Evolutionary conservation across 2,329 filamentous ascomycete species (phyloP), one percentile per base, ranked within the genome.

Genomic region (Beauveria asiatica): DNA sequence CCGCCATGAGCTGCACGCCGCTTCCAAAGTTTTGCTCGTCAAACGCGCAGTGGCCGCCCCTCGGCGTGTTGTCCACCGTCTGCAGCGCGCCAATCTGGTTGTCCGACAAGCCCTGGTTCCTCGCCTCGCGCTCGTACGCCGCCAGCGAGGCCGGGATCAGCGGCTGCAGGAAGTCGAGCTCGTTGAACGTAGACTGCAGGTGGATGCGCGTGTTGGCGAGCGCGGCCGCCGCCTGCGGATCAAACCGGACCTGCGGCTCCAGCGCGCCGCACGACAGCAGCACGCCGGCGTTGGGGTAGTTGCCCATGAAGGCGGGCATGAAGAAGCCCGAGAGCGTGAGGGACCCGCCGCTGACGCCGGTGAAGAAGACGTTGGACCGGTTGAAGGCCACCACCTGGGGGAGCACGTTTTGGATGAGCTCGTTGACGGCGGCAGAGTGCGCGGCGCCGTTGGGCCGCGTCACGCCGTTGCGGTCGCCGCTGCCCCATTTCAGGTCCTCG

Each of bases 11-110:
- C 72, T 84, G 81, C 37, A 84, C 78, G 11, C 82, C 81, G n/a
- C 73, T 76, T 10, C 78, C 76, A 63, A 84, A 85, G 10, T 70
- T 78, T 65, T 78, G 63, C 13, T 72, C 78, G 66, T 85, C 82
- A 61, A 85, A 85, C 57, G 75, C 81, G 71, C 82, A 85, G 68
- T 85, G 82, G 0, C 81, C 82, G 42, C 81, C 81, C 23, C 74
- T 70, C 2, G 82, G 81, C 3, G 77, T 76, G 63, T 82, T 83
- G 64, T 85, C 79, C 1, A 82, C 80, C 1, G 82, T 85, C 72
- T 83, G 81, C 59, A 83, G 67, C 3, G 73, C 69, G 33, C 78
- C 80, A 65, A 83, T 73, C 64, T 81, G 72, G 33, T 66, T 68
- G 0, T 73, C 66, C 45, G 64, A 70, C 39, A 84, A 60, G 0